Evolutionary conservation across 208 protist genomes (phyloP).

Genomic region (Wallacemonas sp.): DNA sequence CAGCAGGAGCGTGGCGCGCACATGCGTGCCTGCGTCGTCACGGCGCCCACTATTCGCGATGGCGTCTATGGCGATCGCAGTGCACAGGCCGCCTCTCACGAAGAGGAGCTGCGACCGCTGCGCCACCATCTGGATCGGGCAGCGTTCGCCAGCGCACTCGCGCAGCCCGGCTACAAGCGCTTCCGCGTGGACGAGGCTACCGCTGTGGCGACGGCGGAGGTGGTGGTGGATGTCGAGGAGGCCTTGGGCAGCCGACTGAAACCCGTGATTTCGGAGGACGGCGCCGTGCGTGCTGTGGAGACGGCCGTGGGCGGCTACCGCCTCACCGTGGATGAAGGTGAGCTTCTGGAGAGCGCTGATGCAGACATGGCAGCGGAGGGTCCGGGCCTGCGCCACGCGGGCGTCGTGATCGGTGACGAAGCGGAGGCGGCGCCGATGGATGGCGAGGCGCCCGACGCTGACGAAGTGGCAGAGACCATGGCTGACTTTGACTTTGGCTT

Average conservation of each 20-base stretch:
- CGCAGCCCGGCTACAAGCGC: constrained; percentile 21
- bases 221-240: constrained; percentile 23
- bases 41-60: constrained; percentile 10
- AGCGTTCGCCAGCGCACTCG: constrained; percentile 9
- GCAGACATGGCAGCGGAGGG: neutral
- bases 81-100: neutral
- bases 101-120: constrained; percentile 13
- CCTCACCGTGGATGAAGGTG: constrained; percentile 69
- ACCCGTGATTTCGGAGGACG: constrained; percentile 51
- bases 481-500: constrained; percentile 23
- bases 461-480: constrained; percentile 12
- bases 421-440: constrained; percentile 14
- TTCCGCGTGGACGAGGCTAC: constrained; percentile 31
- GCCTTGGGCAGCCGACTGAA: constrained; percentile 12
- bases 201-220: constrained; percentile 18
- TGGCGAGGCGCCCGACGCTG: constrained; percentile 9
- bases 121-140: constrained; percentile 19
- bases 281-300: constrained; percentile 51
- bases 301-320: constrained; percentile 50
- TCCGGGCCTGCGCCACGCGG: too few relatives aligned
- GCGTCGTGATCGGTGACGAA: too few relatives aligned
- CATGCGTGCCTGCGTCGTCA: constrained; percentile 1
- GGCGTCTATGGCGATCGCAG: neutral
- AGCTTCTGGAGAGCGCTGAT: constrained; percentile 58
- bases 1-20: neutral